These are phyloP conservation scores for Leucaena leucocephala DNA, from an alignment of 306 rosid genomes.

Conservation along the genomic window DNA sequence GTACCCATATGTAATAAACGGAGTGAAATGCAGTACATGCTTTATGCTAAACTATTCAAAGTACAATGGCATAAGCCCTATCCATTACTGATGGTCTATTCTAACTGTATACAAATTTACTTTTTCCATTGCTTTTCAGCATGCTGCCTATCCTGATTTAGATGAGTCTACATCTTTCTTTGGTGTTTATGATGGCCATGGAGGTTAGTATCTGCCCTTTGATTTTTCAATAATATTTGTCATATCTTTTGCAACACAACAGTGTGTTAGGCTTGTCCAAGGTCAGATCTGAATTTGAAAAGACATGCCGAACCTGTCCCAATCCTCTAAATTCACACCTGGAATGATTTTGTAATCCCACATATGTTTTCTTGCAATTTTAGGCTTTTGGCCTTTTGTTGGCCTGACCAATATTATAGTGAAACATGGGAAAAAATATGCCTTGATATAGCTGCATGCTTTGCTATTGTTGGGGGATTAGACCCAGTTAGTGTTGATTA, in stretches of 20 bases:
- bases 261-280: slow-evolving; percentile 8
- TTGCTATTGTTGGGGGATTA: slow-evolving; percentile 3
- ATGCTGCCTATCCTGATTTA: slow-evolving; percentile 81
- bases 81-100: not conserved
- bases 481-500: slow-evolving; percentile 20
- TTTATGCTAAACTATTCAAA: not conserved
- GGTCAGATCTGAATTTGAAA: slow-evolving; percentile 11
- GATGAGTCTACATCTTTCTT: slow-evolving; percentile 88
- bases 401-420: not conserved
- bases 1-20: not conserved
- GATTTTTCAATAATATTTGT: slow-evolving; percentile 1
- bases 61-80: not conserved
- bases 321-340: slow-evolving; percentile 13
- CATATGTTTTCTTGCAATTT: slow-evolving; percentile 3
- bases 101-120: slow-evolving; percentile 11
- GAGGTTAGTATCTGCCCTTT: slow-evolving; percentile 58
- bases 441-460: not conserved
- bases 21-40: not conserved
- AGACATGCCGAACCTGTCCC: slow-evolving; percentile 21
- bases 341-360: not conserved
- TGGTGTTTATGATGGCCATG: slow-evolving; percentile 98
- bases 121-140: slow-evolving; percentile 58
- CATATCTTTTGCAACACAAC: slow-evolving; percentile 9
- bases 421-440: not conserved
- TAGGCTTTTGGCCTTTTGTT: slow-evolving; percentile 28